Conservation (phyloP, 2,329 filamentous ascomycete genomes). For the Penicillium sp. region DNA sequence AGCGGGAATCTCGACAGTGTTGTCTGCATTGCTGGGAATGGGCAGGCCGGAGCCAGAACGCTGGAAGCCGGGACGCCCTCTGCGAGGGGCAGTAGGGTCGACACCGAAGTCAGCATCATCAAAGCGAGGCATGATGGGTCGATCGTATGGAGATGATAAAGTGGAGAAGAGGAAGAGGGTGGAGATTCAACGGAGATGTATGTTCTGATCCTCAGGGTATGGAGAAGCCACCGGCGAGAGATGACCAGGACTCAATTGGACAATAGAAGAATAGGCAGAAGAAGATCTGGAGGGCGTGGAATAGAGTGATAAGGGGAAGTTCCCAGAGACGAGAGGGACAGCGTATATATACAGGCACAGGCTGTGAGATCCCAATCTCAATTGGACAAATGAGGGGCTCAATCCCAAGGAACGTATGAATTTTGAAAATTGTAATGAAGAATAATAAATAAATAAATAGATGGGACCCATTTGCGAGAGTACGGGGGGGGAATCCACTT, state of each 20-base stretch:
- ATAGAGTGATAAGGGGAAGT: constrained; percentile 4
- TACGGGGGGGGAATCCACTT: constrained; percentile 30
- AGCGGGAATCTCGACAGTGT: constrained; percentile 69
- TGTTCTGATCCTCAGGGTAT: constrained; percentile 11
- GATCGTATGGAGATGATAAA: constrained; percentile 2
- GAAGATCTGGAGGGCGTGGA: constrained; percentile 1
- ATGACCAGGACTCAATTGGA: constrained; percentile 9
- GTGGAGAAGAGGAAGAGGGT: constrained; percentile 5
- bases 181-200: constrained; percentile 3
- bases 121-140: constrained; percentile 59
- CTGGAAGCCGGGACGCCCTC: constrained; percentile 29
- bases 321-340: constrained; percentile 8
- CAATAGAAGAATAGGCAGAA: constrained; percentile 3
- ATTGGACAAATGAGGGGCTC: constrained; percentile 7
- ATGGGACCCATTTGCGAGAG: constrained; percentile 17
- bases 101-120: constrained; percentile 59
- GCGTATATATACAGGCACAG: constrained; percentile 21
- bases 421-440: background rate
- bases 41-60: constrained; percentile 35
- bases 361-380: constrained; percentile 16
- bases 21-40: constrained; percentile 49
- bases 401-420: constrained; percentile 5
- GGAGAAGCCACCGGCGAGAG: constrained; percentile 10
- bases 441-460: constrained; percentile 11
- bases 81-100: constrained; percentile 28